These are phyloP conservation scores for Globisporangium mamillatum DNA, from an alignment of 352 stramenopile species.

Conservation along the genomic window DNA sequence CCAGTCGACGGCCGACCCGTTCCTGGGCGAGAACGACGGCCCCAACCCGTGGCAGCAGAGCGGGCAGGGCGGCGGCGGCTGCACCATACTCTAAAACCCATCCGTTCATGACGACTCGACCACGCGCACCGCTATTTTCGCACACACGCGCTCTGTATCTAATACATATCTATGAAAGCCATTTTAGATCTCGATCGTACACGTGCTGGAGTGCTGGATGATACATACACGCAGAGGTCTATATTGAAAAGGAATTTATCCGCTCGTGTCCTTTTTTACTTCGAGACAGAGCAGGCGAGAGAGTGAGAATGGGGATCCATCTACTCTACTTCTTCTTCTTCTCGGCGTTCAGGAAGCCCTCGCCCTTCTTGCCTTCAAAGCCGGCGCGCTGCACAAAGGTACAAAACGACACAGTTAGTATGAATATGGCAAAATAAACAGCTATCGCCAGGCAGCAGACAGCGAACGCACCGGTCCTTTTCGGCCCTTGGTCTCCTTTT, in stretches of 20 bases:
- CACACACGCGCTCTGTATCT: neutral
- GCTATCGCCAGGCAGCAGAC: neutral
- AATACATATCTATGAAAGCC: conserved; percentile 5
- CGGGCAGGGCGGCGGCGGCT: conserved; percentile 58
- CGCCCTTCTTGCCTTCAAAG: conserved; percentile 82
- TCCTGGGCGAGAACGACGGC: conserved; percentile 72
- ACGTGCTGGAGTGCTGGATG: neutral
- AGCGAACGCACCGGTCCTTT: conserved; percentile 39
- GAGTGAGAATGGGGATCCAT: neutral
- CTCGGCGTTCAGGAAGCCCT: conserved; percentile 62
- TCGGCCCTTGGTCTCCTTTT: conserved; percentile 30
- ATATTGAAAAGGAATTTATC: conserved; percentile 8
- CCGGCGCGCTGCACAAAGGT: conserved; percentile 44
- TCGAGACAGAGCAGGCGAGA: neutral
- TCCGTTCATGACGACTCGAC: neutral
- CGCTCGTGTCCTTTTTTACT: neutral
- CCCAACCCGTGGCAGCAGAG: conserved; percentile 73
- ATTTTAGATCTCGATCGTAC: neutral
- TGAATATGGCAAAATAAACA: neutral
- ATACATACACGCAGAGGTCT: conserved; percentile 7
- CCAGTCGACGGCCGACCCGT: conserved; percentile 65
- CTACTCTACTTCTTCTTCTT: conserved; percentile 39
- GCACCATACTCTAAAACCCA: conserved; percentile 47
- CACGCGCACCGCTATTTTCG: neutral
- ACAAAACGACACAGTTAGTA: conserved; percentile 1